phyloP scores from a whole-genome alignment of 345 rosid genomes.

The Populus alba region DNA sequence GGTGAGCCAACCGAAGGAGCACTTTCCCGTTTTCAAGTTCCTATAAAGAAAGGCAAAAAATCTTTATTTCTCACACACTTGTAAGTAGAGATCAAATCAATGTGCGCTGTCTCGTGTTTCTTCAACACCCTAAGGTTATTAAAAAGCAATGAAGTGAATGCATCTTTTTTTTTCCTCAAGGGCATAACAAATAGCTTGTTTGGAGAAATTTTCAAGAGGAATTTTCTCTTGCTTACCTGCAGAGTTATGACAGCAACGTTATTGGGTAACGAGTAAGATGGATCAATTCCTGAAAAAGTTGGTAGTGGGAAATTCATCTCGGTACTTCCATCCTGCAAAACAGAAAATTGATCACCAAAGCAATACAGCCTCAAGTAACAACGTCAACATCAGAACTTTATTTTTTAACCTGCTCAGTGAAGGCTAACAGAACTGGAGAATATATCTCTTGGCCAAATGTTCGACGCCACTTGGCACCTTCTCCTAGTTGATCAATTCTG shows the following conservation, averaged over 20 bases:
- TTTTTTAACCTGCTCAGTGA: slow-evolving; percentile 70
- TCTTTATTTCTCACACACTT: not conserved
- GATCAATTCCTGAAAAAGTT: slow-evolving; percentile 65
- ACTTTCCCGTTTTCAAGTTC: slow-evolving; percentile 73
- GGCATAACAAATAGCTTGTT: not conserved
- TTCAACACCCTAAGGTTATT: too few species aligned
- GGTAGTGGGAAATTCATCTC: slow-evolving; percentile 51
- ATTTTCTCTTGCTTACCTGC: slow-evolving; percentile 49
- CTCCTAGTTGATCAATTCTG: slow-evolving; percentile 71
- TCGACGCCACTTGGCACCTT: slow-evolving; percentile 94
- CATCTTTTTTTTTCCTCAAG: too few species aligned
- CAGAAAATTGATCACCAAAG: slow-evolving; percentile 12
- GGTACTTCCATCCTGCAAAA: slow-evolving; percentile 61
- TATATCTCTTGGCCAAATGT: slow-evolving; percentile 79
- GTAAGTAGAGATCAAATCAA: not conserved
- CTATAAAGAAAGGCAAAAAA: slow-evolving; percentile 36
- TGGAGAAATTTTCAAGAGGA: not conserved
- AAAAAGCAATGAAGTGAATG: too few species aligned
- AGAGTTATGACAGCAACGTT: slow-evolving; percentile 80
- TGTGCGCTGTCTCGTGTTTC: too few species aligned
- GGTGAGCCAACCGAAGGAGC: slow-evolving; percentile 86
- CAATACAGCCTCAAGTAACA: slow-evolving; percentile 4
- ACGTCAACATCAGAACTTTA: not conserved
- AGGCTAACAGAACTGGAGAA: slow-evolving; percentile 84
- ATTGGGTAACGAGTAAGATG: slow-evolving; percentile 67